Evolutionary conservation across 116 monocot genomes (phyloP).

Genomic region (Phalaenopsis hybrid): DNA sequence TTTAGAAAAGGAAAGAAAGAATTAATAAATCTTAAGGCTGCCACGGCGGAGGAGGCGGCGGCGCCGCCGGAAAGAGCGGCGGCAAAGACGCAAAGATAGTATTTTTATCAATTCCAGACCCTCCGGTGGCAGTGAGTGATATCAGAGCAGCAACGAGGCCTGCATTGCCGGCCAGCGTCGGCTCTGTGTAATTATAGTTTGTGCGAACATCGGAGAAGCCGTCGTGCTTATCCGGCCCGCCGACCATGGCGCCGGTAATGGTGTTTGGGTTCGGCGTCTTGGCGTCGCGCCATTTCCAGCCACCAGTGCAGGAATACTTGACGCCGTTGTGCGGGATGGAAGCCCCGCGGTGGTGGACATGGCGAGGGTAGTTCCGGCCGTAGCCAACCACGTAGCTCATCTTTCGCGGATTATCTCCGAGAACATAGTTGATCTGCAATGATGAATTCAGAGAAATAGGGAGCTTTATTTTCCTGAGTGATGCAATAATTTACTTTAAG

Average conservation of each 20-base stretch:
- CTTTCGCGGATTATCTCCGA: slow-evolving; percentile 39
- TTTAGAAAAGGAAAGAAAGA: too few species aligned
- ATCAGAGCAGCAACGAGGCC: slow-evolving; percentile 40
- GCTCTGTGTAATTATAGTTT: slow-evolving; percentile 34
- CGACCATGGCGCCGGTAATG: slow-evolving; percentile 56
- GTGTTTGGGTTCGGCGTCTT: slow-evolving; percentile 29
- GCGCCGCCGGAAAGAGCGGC: neutral
- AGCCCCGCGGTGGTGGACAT: slow-evolving; percentile 53
- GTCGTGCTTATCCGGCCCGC: slow-evolving; percentile 29
- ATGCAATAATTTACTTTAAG: too few species aligned
- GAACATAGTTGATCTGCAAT: slow-evolving; percentile 34
- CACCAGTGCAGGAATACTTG: slow-evolving; percentile 38
- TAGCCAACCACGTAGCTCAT: slow-evolving; percentile 58
- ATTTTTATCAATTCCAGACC: slow-evolving; percentile 32
- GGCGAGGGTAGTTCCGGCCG: slow-evolving; percentile 33
- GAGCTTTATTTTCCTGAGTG: too few species aligned
- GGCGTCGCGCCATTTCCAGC: slow-evolving; percentile 35
- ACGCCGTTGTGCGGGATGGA: slow-evolving; percentile 34
- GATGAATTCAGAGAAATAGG: too few species aligned
- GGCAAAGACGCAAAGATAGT: slow-evolving; percentile 27
- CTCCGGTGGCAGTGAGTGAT: slow-evolving; percentile 25
- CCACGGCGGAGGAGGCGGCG: too few species aligned
- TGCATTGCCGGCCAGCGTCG: slow-evolving; percentile 44
- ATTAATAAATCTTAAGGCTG: too few species aligned
- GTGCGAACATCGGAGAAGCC: slow-evolving; percentile 31